Evolutionary conservation across 768 basidiomycete genomes (phyloP), one percentile per base, ranked within the genome.

Genomic region (Phanerochaete carnosa): DNA sequence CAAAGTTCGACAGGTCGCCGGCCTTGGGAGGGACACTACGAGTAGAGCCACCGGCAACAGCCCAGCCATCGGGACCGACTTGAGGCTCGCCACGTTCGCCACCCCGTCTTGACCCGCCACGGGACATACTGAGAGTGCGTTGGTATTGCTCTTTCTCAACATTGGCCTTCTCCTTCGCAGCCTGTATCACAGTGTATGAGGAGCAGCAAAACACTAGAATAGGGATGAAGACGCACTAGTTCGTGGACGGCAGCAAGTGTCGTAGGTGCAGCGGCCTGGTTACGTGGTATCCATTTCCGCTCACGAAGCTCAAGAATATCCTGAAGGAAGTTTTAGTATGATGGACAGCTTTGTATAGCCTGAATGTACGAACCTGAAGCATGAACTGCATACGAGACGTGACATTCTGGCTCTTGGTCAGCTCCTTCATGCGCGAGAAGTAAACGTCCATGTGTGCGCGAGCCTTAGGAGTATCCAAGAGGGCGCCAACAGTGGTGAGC

Each of bases 371-470:
- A 62, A 96, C 95, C 86, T 93, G 86, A 59, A 99, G 81, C 95
- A 98, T 97, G 76, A 91, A 98, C 58, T 88, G 87, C 84, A 98
- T 92, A 68, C 97, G 89, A 19, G 94, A 83, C 60, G 85, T 86
- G 63, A 97, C 86, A 56, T 89, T 87, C 16, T 66, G 74, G 66
- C 85, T 92, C 77, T 88, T 88, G 45, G 83, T 77, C 63, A 98
- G 78, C 72, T 91, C 86, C 70, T 86, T 85, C 87, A 99, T 94
- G 58, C 96, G 84, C 37, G 83, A 80, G 80, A 98, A 97, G 81
- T 97, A 97, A 32, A 95, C 88, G 66, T 91, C 88, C 85, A 98
- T 90, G 68, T 93, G 90, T 16, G 86, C 88, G 51, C 83, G 85
- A 30, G 92, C 88, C 78, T 93, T 94, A 26, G 74, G 75, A 7